Conservation (phyloP, 306 rosid genomes). For the Luffa acutangula region DNA sequence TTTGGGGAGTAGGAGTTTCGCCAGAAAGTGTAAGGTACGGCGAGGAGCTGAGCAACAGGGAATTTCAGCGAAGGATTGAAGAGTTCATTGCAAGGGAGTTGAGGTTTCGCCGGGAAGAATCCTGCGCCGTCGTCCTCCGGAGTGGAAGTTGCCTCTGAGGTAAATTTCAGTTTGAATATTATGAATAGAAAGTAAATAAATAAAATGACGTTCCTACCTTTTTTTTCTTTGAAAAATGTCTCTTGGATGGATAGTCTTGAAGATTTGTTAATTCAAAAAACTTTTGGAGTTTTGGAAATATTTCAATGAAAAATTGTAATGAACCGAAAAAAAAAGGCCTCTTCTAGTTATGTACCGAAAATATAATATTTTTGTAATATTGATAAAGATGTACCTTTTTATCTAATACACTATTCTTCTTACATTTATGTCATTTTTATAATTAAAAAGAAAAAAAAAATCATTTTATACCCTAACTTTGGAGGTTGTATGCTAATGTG, state of each 20-base stretch:
- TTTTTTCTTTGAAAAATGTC: background rate
- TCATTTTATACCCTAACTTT: too few relatives aligned
- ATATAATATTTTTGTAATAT: too few relatives aligned
- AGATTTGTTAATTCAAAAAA: too few relatives aligned
- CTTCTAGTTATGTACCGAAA: too few relatives aligned
- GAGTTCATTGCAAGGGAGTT: constrained; percentile 10
- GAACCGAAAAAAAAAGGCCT: too few relatives aligned
- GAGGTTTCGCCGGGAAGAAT: constrained; percentile 11
- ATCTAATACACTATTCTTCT: too few relatives aligned
- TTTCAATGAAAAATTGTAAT: too few relatives aligned
- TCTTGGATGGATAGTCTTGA: background rate
- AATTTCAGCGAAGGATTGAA: background rate
- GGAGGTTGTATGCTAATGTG: too few relatives aligned
- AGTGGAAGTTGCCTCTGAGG: background rate
- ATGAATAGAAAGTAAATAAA: background rate
- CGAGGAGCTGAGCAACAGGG: background rate
- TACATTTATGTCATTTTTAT: too few relatives aligned
- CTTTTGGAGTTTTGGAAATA: too few relatives aligned
- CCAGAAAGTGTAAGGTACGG: background rate
- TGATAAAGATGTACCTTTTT: too few relatives aligned
- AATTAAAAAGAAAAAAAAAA: too few relatives aligned
- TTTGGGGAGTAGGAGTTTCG: background rate
- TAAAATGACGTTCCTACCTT: background rate
- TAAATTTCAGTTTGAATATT: background rate
- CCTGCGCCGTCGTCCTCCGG: background rate